Conservation (phyloP, 1,139 yeast species). For the Geotrichum siamense region DNA sequence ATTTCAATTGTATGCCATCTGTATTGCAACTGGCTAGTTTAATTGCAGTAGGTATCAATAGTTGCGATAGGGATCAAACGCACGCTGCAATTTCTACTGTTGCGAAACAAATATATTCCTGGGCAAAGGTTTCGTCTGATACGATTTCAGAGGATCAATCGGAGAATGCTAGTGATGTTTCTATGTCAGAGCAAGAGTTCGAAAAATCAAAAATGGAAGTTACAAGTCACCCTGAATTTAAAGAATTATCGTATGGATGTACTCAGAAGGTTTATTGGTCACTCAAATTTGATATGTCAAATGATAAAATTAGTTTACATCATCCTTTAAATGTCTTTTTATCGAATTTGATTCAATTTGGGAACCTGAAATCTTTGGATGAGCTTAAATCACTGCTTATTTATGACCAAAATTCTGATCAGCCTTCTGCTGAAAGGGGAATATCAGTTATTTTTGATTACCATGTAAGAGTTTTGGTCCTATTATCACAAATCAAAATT, state of each 20-base stretch:
- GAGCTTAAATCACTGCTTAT: slow-evolving; percentile 25
- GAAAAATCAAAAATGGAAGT: not conserved
- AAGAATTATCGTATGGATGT: slow-evolving; percentile 7
- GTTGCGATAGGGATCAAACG: slow-evolving; percentile 21
- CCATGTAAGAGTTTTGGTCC: slow-evolving; percentile 67
- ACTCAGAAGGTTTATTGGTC: slow-evolving; percentile 11
- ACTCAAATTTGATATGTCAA: slow-evolving; percentile 36
- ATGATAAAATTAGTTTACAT: slow-evolving; percentile 57
- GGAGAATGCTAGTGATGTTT: too few relatives aligned
- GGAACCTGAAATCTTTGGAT: slow-evolving; percentile 31
- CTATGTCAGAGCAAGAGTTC: not conserved
- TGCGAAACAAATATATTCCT: slow-evolving; percentile 25
- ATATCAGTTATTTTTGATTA: slow-evolving; percentile 51
- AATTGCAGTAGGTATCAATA: slow-evolving; percentile 34
- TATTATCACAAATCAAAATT: slow-evolving; percentile 64
- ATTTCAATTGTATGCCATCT: slow-evolving; percentile 62
- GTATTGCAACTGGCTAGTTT: slow-evolving; percentile 35
- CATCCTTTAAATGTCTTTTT: slow-evolving; percentile 76
- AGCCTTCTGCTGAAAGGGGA: not conserved
- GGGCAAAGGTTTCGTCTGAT: slow-evolving; percentile 23
- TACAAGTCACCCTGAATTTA: slow-evolving; percentile 18
- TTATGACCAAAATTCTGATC: not conserved
- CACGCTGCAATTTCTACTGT: slow-evolving; percentile 25
- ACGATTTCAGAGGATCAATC: not conserved
- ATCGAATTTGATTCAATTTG: slow-evolving; percentile 61